phyloP scores from a whole-genome alignment of 2,329 filamentous ascomycete species.

The Beauveria bassiana region DNA sequence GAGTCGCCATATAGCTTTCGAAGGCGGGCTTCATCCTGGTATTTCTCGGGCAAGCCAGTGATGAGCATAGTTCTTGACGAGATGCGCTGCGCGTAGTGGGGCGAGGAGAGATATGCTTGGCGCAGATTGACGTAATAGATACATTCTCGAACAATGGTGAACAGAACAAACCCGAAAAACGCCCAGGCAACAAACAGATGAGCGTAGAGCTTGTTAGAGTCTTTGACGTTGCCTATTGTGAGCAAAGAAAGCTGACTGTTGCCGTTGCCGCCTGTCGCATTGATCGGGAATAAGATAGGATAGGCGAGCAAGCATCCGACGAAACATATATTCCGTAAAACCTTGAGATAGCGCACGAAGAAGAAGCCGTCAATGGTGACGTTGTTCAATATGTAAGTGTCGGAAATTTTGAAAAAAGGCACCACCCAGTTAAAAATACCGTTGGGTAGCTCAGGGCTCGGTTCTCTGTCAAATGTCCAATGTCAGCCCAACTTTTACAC shows the following conservation, averaged over 20 bases:
- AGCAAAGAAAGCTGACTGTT: conserved; percentile 66
- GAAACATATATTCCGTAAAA: conserved; percentile 76
- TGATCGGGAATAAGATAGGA: conserved; percentile 80
- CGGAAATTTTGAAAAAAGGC: conserved; percentile 59
- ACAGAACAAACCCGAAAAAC: conserved; percentile 78
- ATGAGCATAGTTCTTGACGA: conserved; percentile 93
- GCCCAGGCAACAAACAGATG: conserved; percentile 75
- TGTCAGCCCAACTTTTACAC: conserved; percentile 3
- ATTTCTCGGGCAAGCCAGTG: conserved; percentile 71
- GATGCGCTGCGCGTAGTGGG: conserved; percentile 72
- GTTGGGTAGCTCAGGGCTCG: conserved; percentile 49
- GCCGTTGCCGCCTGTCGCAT: conserved; percentile 67
- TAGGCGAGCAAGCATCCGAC: conserved; percentile 79
- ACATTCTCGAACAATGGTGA: conserved; percentile 76
- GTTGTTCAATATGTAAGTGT: conserved; percentile 79
- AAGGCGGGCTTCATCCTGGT: conserved; percentile 67
- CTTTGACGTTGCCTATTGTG: conserved; percentile 66
- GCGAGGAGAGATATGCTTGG: conserved; percentile 86
- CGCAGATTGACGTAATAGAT: conserved; percentile 91
- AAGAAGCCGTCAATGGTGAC: conserved; percentile 90
- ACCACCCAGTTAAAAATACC: conserved; percentile 62
- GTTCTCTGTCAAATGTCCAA: conserved; percentile 32
- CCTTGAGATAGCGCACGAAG: conserved; percentile 62
- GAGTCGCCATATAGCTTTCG: conserved; percentile 74
- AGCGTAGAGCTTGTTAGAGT: conserved; percentile 62